These are phyloP conservation scores for Plasmodium cynomolgi DNA, from an alignment of 169 alveolate species.

Conservation along the genomic window DNA sequence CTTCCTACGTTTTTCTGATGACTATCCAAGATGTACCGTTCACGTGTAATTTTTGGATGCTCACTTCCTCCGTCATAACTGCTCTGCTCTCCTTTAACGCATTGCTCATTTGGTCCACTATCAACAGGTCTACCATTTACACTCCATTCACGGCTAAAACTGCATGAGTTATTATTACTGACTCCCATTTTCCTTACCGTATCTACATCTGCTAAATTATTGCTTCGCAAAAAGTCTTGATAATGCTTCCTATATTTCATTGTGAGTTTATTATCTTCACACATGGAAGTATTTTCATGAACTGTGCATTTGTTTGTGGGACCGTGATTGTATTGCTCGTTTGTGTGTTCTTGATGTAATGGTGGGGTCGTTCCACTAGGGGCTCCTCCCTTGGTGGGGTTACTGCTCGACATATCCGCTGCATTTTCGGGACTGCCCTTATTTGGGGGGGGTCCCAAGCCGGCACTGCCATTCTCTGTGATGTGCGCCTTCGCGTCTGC, in stretches of 20 bases:
- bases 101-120: not conserved
- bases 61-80: not conserved
- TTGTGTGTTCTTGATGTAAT: no score
- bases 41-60: not conserved
- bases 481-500: not conserved
- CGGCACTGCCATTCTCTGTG: not conserved
- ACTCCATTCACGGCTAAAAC: not conserved
- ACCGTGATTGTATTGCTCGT: not conserved
- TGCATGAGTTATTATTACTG: not conserved
- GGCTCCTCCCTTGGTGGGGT: not conserved
- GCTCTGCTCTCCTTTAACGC: not conserved
- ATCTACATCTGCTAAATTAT: conserved; percentile 21
- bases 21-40: not conserved
- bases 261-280: not conserved
- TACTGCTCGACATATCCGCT: not conserved
- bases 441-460: not conserved
- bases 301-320: not conserved
- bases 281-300: not conserved
- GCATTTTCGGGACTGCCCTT: not conserved
- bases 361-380: not conserved
- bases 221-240: conserved; percentile 3
- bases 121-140: not conserved
- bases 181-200: not conserved
- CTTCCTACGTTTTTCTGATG: not conserved
- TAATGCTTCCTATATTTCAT: conserved; percentile 24